Percentiles rank a stretch among this genome's conserved stretches.
These are phyloP conservation scores for Hordeum marinum DNA, from an alignment of 176 grass and related monocot genomes.

Conservation along the genomic window DNA sequence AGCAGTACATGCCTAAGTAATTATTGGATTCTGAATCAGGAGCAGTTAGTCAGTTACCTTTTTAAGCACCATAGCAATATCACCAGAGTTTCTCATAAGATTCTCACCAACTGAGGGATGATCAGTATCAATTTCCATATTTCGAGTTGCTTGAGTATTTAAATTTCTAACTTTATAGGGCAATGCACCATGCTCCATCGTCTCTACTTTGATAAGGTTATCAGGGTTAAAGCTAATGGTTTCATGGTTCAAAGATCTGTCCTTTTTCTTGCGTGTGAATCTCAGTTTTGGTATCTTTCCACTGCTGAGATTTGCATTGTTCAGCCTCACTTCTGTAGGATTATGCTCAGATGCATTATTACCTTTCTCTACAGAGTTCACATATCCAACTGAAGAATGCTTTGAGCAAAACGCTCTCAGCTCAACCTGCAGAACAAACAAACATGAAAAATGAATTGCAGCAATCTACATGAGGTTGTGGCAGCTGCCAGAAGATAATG, in stretches of 20 bases:
- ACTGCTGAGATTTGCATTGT: slow-evolving; percentile 22
- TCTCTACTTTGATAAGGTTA: slow-evolving; percentile 50
- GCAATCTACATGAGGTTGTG: slow-evolving; percentile 7
- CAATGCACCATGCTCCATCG: slow-evolving; percentile 36
- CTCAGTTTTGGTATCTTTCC: slow-evolving; percentile 71
- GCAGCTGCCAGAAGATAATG: slow-evolving; percentile 12
- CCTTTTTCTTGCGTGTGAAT: slow-evolving; percentile 86
- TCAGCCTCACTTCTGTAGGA: slow-evolving; percentile 17
- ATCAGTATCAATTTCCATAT: slow-evolving; percentile 36
- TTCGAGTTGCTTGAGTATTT: slow-evolving; percentile 29
- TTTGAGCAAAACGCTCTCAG: slow-evolving; percentile 92
- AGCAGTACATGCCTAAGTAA: neutral
- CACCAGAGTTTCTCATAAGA: slow-evolving; percentile 45
- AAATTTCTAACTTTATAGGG: slow-evolving; percentile 31
- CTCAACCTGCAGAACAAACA: slow-evolving; percentile 63
- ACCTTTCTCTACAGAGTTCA: slow-evolving; percentile 13
- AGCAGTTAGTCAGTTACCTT: slow-evolving; percentile 71
- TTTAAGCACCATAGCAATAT: slow-evolving; percentile 66
- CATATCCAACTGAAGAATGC: slow-evolving; percentile 60
- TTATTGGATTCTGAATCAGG: slow-evolving; percentile 1
- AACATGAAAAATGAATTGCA: slow-evolving; percentile 29
- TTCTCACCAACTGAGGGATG: slow-evolving; percentile 29
- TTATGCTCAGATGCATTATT: slow-evolving; percentile 36
- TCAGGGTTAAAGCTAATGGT: slow-evolving; percentile 31
- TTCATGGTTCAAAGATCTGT: slow-evolving; percentile 48